A percentile compares a stretch with the other conserved stretches of the same genome.
These are phyloP conservation scores for Pleurotus cornucopiae DNA, from an alignment of 768 basidiomycete species.

Conservation along the genomic window DNA sequence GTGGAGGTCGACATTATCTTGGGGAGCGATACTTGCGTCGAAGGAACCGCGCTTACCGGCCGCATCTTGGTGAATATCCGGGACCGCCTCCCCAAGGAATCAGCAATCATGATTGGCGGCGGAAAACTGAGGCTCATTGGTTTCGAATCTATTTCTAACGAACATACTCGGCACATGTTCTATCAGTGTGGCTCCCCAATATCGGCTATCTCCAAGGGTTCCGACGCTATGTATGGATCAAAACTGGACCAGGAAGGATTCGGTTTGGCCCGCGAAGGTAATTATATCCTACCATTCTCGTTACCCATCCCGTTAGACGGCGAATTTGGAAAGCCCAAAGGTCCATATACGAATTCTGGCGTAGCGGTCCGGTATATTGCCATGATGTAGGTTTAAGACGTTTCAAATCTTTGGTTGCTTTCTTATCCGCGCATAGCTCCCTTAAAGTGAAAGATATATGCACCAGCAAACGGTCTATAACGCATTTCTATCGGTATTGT, in stretches of 20 bases:
- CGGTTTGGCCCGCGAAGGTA: slow-evolving; percentile 57
- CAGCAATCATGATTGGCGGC: slow-evolving; percentile 59
- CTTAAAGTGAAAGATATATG: slow-evolving; percentile 68
- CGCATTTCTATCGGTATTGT: slow-evolving; percentile 86
- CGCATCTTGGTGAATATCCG: slow-evolving; percentile 62
- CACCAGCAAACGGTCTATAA: slow-evolving; percentile 63
- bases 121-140: slow-evolving; percentile 83
- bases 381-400: slow-evolving; percentile 54
- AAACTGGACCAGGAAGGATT: slow-evolving; percentile 59
- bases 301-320: slow-evolving; percentile 60
- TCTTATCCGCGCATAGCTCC: slow-evolving; percentile 38
- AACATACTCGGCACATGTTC: slow-evolving; percentile 69
- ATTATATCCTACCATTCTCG: slow-evolving; percentile 67
- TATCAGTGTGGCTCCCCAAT: slow-evolving; percentile 68
- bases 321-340: slow-evolving; percentile 51
- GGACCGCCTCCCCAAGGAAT: slow-evolving; percentile 48
- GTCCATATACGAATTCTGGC: slow-evolving; percentile 53
- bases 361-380: slow-evolving; percentile 72
- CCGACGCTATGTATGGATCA: slow-evolving; percentile 38
- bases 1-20: slow-evolving; percentile 82
- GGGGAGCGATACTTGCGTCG: slow-evolving; percentile 70
- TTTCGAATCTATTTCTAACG: slow-evolving; percentile 66
- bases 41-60: slow-evolving; percentile 74
- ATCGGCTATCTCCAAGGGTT: slow-evolving; percentile 41
- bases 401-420: too few species aligned